Base-by-base conservation (phyloP, 2,329 filamentous ascomycete species). In the Aschersonia sp. region DNA sequence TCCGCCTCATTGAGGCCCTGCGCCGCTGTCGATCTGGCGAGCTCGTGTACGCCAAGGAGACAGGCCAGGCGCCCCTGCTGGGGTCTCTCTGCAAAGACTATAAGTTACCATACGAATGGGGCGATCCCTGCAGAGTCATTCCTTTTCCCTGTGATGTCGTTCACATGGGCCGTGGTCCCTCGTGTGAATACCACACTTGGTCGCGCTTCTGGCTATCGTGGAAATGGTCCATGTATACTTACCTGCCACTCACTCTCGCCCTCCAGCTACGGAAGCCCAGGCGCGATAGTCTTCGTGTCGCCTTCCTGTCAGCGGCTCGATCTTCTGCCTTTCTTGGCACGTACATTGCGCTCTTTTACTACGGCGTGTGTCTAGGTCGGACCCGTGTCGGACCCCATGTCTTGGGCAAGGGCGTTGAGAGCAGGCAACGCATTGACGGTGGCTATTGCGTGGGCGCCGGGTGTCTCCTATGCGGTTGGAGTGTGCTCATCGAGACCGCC, bases 61-160 rank as follows among this genome's bases (percentile, higher is more conserved):
- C 80, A 0, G 83, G 82, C 1, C 78, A 85, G 55, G 79, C 80
- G 1, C 66, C 72, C 9, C 70, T 92, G 7, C 73, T 94, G 0
- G 71, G 78, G 53, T 69, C 72, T 51, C 85, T 94, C 80, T 89
- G 84, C 59, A 67, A 65, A 52, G 84, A 92, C 54, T 83, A 84
- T 62, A 67, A 67, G 31, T 78, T 80, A 69, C 86, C 87, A 0
- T 58, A 70, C n/a, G 66, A 68, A 49, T 89, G 82, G 76, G 87
- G 84, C 28, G 81, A 94, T 61, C 86, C 87, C 1, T 71, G 73
- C 20, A 70, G 72, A 48, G 76, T 80, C 1, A 65, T 82, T 7
- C 88, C 87, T 0, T 83, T 91, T 50, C 86, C 86, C 1, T 94
- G 88, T 64, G 81, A 88, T 61, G 71, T 94, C 53, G 85, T 92